These are phyloP conservation scores for Penicillium soppii DNA, from an alignment of 495 filamentous ascomycete genomes.

Conservation along the genomic window DNA sequence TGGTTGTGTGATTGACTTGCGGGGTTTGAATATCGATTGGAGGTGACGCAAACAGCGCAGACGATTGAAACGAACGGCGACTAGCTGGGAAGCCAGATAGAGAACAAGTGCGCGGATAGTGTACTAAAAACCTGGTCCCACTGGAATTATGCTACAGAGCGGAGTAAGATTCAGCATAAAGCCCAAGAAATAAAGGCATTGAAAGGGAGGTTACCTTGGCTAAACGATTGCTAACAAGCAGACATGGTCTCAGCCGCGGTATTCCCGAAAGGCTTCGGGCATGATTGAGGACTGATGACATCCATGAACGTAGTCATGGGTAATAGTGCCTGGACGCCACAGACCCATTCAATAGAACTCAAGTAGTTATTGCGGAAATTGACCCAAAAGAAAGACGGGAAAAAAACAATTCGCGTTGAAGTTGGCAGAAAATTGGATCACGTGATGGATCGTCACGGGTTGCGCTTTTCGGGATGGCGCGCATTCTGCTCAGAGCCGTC, in stretches of 20 bases:
- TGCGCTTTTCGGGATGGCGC: slow-evolving; percentile 40
- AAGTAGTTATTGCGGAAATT: neutral
- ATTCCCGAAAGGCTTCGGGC: slow-evolving; percentile 41
- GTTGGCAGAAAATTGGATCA: slow-evolving; percentile 34
- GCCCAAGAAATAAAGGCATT: neutral
- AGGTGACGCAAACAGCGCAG: neutral
- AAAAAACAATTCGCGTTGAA: slow-evolving; percentile 7
- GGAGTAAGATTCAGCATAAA: neutral
- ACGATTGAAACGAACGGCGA: slow-evolving; percentile 2
- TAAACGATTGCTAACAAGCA: neutral
- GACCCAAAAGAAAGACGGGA: slow-evolving; percentile 2
- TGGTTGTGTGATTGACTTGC: neutral
- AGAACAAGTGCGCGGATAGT: neutral
- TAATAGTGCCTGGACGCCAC: slow-evolving; percentile 11
- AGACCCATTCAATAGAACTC: slow-evolving; percentile 10
- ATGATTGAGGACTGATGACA: slow-evolving; percentile 50
- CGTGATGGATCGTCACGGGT: slow-evolving; percentile 42
- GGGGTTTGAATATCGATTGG: neutral
- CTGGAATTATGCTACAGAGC: neutral
- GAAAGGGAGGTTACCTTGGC: neutral
- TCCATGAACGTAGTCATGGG: slow-evolving; percentile 46
- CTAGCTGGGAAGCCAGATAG: neutral
- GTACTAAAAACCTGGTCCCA: neutral
- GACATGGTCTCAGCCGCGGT: slow-evolving; percentile 34
- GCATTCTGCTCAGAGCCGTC: slow-evolving; percentile 24